A percentile compares a stretch with the other conserved stretches of the same genome.
phyloP scores from a whole-genome alignment of 352 stramenopile genomes.

The Globisporangium acanthophoron region DNA sequence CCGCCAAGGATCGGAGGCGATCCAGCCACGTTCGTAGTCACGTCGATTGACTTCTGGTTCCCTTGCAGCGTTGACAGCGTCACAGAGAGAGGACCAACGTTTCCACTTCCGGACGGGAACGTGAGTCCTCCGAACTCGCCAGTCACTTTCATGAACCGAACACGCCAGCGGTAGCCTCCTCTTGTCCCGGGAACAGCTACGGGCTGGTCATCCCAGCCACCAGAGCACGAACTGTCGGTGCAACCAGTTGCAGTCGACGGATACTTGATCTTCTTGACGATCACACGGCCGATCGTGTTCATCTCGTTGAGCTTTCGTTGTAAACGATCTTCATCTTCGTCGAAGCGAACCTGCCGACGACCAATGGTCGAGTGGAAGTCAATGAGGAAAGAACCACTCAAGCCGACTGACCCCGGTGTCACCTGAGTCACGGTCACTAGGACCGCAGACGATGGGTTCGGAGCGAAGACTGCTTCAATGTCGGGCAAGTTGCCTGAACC shows the following conservation, averaged over 20 bases:
- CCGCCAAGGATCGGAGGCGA: slow-evolving; percentile 41
- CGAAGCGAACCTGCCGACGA: slow-evolving; percentile 73
- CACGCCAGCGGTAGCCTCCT: slow-evolving; percentile 76
- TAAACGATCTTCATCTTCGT: slow-evolving; percentile 83
- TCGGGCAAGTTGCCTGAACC: slow-evolving; percentile 86
- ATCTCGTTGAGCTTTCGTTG: slow-evolving; percentile 94
- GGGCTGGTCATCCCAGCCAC: slow-evolving; percentile 88
- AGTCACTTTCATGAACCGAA: slow-evolving; percentile 70
- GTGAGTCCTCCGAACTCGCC: slow-evolving; percentile 67
- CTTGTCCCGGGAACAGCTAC: slow-evolving; percentile 71
- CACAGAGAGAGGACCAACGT: slow-evolving; percentile 50
- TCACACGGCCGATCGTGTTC: slow-evolving; percentile 89
- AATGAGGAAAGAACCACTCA: slow-evolving; percentile 89
- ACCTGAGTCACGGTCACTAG: slow-evolving; percentile 82
- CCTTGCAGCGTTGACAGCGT: slow-evolving; percentile 31
- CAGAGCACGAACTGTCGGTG: slow-evolving; percentile 44
- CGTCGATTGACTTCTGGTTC: slow-evolving; percentile 39
- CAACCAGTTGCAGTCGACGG: slow-evolving; percentile 68
- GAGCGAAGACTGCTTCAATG: slow-evolving; percentile 42
- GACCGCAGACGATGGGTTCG: slow-evolving; percentile 16
- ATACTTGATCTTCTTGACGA: slow-evolving; percentile 87
- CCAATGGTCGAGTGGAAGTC: slow-evolving; percentile 86
- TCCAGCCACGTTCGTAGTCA: slow-evolving; percentile 45
- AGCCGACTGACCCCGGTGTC: slow-evolving; percentile 74
- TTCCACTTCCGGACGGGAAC: slow-evolving; percentile 75